Base-by-base conservation (phyloP, 2,329 filamentous ascomycete genomes). In the Trichophyton verrucosum region DNA sequence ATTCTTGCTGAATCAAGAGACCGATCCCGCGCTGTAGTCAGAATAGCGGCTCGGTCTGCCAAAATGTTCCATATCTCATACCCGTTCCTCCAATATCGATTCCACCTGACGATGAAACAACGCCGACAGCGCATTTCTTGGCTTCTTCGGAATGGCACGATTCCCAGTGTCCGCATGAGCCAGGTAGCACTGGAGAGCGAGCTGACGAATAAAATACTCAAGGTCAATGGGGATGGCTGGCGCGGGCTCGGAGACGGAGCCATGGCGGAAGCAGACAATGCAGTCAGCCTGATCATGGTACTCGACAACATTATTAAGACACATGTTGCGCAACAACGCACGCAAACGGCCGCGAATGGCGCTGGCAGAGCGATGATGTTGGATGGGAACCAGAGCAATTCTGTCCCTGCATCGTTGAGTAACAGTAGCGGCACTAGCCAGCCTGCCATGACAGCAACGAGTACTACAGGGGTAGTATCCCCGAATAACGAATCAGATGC, bases 141-240 rank as follows among this genome's bases (percentile, higher is more conserved):
- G 74, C 62, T 73, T 40, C 61, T 76, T 20, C 73, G 67, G 57
- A 68, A 74, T 36, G 64, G 66, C 9, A 64, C 62, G 30, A 63
- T 56, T 40, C 55, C 27, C 59, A 65, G 46, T 63, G 64, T 36
- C 60, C 59, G 57, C 53, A 63, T 40, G 64, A 65, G 20, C 63
- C 62, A 53, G 64, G 62, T n/a, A 64, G 66, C 40, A 17, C 55
- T 70, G 15, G 64, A 65, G 58, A 61, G 57, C 22, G 66, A 61
- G 11, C 61, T 75, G 24, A 68, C 64, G 36, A 68, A 73, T 53
- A 69, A 66, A 22, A 61, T 76, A 46, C 75, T 73, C 62, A 67
- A 67, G 38, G 69, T 70, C 2, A 71, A 68, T 44, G 73, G 73
- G 40, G 65, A 73, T 57, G 73, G 74, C 3, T 76, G 74, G 74